Base-by-base conservation (phyloP, 2,329 filamentous ascomycete genomes). In the Xylogone sp. region DNA sequence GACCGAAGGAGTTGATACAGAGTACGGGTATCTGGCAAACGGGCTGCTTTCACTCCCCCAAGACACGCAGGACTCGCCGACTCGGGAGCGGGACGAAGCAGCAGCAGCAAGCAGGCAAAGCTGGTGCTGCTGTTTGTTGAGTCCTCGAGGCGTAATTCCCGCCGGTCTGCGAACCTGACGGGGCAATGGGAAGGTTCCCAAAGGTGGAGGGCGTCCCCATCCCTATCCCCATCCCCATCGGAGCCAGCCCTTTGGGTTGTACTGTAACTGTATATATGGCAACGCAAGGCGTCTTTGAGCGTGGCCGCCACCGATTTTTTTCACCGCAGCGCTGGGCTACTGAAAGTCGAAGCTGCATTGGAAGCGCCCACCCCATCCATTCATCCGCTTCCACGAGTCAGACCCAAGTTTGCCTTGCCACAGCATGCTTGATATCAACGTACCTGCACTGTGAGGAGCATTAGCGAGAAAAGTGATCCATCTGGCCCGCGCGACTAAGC, bases 331-430 rank as follows among this genome's bases (percentile, higher is more conserved):
- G 8, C n/a, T 39, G n/a, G 21, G 3, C 21, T 18, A 45, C 13
- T 16, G 16, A 21, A 45, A 8, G 21, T 16, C 34, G 8, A 4
- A 6, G 5, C 34, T 39, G 12, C 5, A 21, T 45, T 29, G 12
- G 44, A 3, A 39, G 34, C 5, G 34, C 34, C 34, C 29, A 42
- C 39, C 42, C 44, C 22, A 51, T 51, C 49, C 44, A 51, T 43
- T 43, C 46, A 49, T 27, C 48, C 22, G 22, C 42, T n/a, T 45
- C 22, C 46, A 45, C 50, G 50, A 52, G 50, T 52, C 50, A 49
- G 50, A 16, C 34, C 34, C 34, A 16, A 39, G 34, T 39, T 39
- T 18, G 34, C 34, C 34, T 39, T 39, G 34, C 34, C 34, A 39
- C 34, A 39, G 34, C 34, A 39, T 39, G 34, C 12, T 39, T 16